These are phyloP conservation scores for Naematelia aurantialba DNA, from an alignment of 768 basidiomycete species.

Conservation along the genomic window DNA sequence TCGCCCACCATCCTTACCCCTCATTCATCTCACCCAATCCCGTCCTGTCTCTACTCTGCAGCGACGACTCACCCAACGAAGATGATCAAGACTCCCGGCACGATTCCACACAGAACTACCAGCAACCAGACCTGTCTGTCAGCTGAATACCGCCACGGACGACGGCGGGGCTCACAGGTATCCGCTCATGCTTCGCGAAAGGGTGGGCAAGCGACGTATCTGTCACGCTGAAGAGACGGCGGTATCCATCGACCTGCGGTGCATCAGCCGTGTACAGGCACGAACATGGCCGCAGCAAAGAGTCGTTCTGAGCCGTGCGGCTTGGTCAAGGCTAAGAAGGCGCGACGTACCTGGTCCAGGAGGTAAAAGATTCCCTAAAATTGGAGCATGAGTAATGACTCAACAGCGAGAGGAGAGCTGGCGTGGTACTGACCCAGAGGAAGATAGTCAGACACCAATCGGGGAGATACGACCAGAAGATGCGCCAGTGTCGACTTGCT, in stretches of 20 bases:
- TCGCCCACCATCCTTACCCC: no score
- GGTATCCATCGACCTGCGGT: conserved; percentile 32
- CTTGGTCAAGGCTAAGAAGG: no score
- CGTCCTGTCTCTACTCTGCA: conserved; percentile 15
- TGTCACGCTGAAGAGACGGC: conserved; percentile 41
- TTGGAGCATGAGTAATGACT: neutral
- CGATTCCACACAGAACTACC: conserved; percentile 40
- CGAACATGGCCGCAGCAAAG: no score
- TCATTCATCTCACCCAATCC: no score
- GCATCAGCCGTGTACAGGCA: no score
- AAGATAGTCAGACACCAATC: conserved; percentile 47
- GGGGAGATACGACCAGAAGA: conserved; percentile 41
- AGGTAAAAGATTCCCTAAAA: conserved; percentile 40
- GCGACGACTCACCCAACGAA: conserved; percentile 31
- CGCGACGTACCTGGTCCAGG: conserved; percentile 50
- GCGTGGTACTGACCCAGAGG: conserved; percentile 36
- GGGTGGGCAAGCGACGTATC: conserved; percentile 42
- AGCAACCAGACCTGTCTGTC: conserved; percentile 35
- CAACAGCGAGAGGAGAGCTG: neutral
- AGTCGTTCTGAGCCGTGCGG: no score
- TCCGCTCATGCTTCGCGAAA: conserved; percentile 39
- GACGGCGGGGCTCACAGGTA: conserved; percentile 26
- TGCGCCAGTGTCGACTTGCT: conserved; percentile 5
- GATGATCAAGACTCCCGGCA: conserved; percentile 42
- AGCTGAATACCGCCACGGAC: conserved; percentile 4